Conservation (phyloP, 2,329 filamentous ascomycete genomes). For the Cyclaneusma minus region DNA sequence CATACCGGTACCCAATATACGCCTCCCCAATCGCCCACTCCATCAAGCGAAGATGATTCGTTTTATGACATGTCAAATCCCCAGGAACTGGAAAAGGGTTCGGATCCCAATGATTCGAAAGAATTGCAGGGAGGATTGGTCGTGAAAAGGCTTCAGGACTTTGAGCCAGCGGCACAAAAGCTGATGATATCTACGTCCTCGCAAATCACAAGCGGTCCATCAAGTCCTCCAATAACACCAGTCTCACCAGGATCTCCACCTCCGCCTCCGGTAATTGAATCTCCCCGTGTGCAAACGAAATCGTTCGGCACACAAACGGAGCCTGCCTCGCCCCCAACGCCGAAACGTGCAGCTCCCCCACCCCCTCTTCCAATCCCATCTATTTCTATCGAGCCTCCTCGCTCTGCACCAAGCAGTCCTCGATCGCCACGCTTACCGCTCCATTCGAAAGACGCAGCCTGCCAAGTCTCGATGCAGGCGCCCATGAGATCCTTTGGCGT, state of each 20-base stretch:
- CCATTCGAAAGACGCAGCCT: constrained; percentile 66
- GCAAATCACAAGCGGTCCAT: constrained; percentile 45
- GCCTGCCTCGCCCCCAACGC: constrained; percentile 7
- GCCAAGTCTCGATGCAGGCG: constrained; percentile 52
- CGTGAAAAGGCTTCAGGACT: too few relatives aligned
- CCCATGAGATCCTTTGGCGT: constrained; percentile 32
- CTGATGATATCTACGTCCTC: constrained; percentile 51
- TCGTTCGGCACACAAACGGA: constrained; percentile 50
- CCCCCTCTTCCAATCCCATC: constrained; percentile 51
- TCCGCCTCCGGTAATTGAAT: constrained; percentile 22
- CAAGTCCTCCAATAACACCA: constrained; percentile 52
- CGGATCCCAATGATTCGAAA: too few relatives aligned
- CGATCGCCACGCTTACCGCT: constrained; percentile 61
- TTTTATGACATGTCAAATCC: too few relatives aligned
- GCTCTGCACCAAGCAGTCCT: constrained; percentile 68
- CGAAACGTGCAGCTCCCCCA: constrained; percentile 15
- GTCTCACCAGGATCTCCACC: constrained; percentile 31
- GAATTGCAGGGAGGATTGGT: too few relatives aligned
- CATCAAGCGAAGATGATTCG: too few relatives aligned
- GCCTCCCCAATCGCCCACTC: constrained; percentile 64
- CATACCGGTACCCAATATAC: constrained; percentile 74
- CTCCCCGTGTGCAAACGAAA: constrained; percentile 26
- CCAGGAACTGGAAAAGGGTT: too few relatives aligned
- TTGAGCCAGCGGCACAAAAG: too few relatives aligned
- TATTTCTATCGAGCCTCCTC: constrained; percentile 83